Conservation (phyloP, 495 filamentous ascomycete genomes). For the Haplographium delicatum region DNA sequence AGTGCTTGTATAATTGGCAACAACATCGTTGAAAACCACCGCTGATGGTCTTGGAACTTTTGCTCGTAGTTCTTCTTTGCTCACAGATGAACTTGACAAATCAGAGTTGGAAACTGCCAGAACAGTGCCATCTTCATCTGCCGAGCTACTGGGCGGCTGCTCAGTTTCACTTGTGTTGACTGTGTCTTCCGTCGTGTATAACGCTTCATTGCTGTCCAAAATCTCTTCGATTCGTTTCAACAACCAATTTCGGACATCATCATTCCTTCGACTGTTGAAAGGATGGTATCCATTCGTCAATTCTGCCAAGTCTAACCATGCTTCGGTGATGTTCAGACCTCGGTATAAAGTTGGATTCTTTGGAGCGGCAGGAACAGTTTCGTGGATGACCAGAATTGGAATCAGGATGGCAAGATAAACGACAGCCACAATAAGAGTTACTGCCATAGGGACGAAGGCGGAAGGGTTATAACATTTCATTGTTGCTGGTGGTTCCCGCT, state of each 20-base stretch:
- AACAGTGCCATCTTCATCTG: neutral
- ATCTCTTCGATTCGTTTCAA: constrained; percentile 65
- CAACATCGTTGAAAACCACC: constrained; percentile 66
- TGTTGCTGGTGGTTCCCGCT: no score
- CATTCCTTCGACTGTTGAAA: constrained; percentile 80
- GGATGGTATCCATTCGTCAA: constrained; percentile 79
- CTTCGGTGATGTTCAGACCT: constrained; percentile 73
- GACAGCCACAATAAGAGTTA: constrained; percentile 64
- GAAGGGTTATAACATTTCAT: constrained; percentile 42
- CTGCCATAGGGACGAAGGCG: constrained; percentile 54
- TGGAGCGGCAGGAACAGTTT: constrained; percentile 67
- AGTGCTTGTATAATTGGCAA: constrained; percentile 68
- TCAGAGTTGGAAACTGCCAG: neutral
- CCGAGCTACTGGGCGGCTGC: neutral
- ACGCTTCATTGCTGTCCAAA: constrained; percentile 46
- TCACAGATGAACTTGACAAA: no score
- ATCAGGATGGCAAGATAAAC: constrained; percentile 66
- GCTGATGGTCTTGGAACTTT: constrained; percentile 8
- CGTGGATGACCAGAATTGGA: constrained; percentile 67
- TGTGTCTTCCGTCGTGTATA: constrained; percentile 16
- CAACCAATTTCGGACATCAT: constrained; percentile 73
- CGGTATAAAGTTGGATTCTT: constrained; percentile 44
- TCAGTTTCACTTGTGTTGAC: neutral
- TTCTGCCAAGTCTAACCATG: constrained; percentile 76
- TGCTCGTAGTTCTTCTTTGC: constrained; percentile 5